Base-by-base conservation (phyloP, 306 rosid genomes). In the Lathyrus oleraceus region DNA sequence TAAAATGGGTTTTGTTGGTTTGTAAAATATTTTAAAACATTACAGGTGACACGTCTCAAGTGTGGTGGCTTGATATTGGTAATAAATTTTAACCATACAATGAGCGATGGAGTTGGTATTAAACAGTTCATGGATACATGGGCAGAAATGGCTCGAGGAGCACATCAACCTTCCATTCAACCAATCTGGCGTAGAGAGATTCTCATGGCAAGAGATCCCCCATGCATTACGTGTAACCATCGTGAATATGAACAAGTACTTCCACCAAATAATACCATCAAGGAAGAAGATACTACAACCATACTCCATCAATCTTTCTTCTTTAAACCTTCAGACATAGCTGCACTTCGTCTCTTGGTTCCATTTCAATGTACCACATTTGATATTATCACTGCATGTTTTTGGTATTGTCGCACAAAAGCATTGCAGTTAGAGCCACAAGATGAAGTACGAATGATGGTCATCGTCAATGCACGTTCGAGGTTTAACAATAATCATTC, bases 111-210 rank as follows among this genome's bases (percentile, higher is more conserved):
- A 20, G 0, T 8, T 1, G 80, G 84, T 11, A 0, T 80, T 0
- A 3, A 6, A 4, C 65, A 75, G 54, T 75, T 80, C 21, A 1
- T 80, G 74, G 71, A 32, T 0, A 70, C 45, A 1, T 6, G 61
- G 17, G 57, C 61, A 0, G 80, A 80, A 58, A 56, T 80, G 0
- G 74, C 80, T 2, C 10, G 4, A 0, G 80, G 84, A 9, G 74
- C 67, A 19, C 0, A 3, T 9, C 39, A 65, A 47, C 77, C 77
- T 20, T 80, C 77, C 17, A 21, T 58, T 20, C 10, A 0, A 16
- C 77, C 77, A 1, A 40, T 75, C 6, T 80, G 84, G 84, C 16
- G 5, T 32, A 70, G 80, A 10, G 77, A 80, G 36, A 44, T 80
- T 10, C 36, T 80, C 6, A 39, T 13, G 4, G 74, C 71, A 40